Conservation (phyloP, 805 yeast genomes). For the Saccharomycopsis sp. region DNA sequence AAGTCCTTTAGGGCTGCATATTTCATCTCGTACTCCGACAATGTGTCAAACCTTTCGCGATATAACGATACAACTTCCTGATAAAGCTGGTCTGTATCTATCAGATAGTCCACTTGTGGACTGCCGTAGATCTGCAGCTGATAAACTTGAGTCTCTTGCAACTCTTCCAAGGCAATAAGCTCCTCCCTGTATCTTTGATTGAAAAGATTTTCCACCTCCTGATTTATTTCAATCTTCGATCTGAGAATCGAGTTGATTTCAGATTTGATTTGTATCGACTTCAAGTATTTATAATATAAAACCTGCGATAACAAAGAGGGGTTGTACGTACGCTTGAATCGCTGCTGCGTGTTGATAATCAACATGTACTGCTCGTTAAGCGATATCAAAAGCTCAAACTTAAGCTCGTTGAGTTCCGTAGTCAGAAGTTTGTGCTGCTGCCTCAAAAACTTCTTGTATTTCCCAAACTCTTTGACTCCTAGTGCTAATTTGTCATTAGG, state of each 20-base stretch:
- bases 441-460: conserved; percentile 35
- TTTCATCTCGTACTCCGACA: conserved; percentile 31
- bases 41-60: conserved; percentile 23
- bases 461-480: conserved; percentile 23
- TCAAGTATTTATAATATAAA: conserved; percentile 15
- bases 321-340: conserved; percentile 4
- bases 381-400: conserved; percentile 16
- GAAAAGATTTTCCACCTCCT: conserved; percentile 12
- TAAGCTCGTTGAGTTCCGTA: conserved; percentile 11
- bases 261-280: conserved; percentile 18
- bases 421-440: conserved; percentile 37
- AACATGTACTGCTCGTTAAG: conserved; percentile 21
- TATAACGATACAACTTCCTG: conserved; percentile 44
- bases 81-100: conserved; percentile 50
- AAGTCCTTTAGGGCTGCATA: conserved; percentile 24
- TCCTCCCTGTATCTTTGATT: conserved; percentile 12
- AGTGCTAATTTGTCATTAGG: conserved; percentile 19
- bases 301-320: conserved; percentile 6
- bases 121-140: conserved; percentile 8
- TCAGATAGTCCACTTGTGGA: conserved; percentile 26
- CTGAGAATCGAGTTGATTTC: conserved; percentile 11
- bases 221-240: conserved; percentile 7
- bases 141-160: conserved; percentile 6
- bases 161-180: background rate
- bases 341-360: conserved; percentile 8